Evolutionary conservation across 306 rosid species (phyloP), one percentile per base, ranked within the genome.

Genomic region (Lagenaria siceraria): DNA sequence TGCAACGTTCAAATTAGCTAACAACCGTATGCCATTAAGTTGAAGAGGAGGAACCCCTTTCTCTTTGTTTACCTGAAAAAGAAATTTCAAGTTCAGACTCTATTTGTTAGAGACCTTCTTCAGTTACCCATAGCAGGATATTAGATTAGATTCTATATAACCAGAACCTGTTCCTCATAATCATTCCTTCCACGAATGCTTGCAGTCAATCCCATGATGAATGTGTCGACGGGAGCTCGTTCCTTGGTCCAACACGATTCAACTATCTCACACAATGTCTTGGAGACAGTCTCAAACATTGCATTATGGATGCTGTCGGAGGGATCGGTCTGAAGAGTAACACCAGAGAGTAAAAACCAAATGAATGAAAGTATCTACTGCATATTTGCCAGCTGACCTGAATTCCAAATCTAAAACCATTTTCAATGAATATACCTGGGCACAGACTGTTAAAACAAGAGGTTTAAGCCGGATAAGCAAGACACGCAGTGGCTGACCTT

Each of bases 401-500:
- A 27, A 12, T 25, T 59, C 31, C 29, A 38, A 40, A 78, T 56
- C 54, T 71, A 43, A 27, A 81, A 78, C 25, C 51, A 73, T 77
- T 75, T 54, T 66, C 19, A 66, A 77, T 76, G 61, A 18, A 52
- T 51, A 72, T 84, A 94, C 98, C 98, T 92, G 98, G 42, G 95
- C 87, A 78, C 96, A 94, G 52, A 94, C 98, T 38, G 91, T 89
- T 78, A 94, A 84, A 51, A 87, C 96, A 65, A 94, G 90, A 76
- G 97, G 96, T 84, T 94, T 94, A 60, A 94, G 87, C 78, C 97
- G 96, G 86, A 94, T 94, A 79, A 94, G 96, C 88, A 94, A 89
- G 77, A 94, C 88, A 14, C 98, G 93, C 80, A 94, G 80, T 2
- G 96, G 92, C 85, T 94, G 98, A 72, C 98, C 98, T 70, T 96